phyloP scores from a whole-genome alignment of 441 rosid species.

The Aleurites moluccanus region DNA sequence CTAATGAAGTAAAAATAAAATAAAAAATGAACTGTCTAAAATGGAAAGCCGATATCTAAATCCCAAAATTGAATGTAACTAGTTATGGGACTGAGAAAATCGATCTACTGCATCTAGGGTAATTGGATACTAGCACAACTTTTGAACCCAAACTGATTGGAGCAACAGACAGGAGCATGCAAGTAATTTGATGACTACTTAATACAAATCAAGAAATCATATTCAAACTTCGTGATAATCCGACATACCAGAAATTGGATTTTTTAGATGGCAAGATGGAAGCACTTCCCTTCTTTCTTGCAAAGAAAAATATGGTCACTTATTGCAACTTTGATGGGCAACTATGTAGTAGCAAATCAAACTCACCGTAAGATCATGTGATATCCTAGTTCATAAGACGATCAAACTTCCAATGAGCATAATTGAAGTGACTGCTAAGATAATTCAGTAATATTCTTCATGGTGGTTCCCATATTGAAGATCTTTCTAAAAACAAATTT shows the following conservation, averaged over 20 bases:
- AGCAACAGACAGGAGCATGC: neutral
- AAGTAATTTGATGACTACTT: neutral
- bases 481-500: neutral
- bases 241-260: neutral
- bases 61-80: too few relatives aligned
- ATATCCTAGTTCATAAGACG: neutral
- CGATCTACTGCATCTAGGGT: neutral
- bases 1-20: too few relatives aligned
- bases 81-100: too few relatives aligned
- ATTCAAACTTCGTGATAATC: neutral
- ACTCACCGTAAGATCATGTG: conserved; percentile 8
- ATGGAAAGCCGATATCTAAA: too few relatives aligned
- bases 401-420: neutral
- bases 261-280: neutral
- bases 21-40: too few relatives aligned
- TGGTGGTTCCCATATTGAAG: neutral
- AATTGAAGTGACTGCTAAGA: neutral
- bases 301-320: neutral
- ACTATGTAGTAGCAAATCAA: neutral
- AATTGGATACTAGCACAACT: neutral
- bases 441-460: neutral
- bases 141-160: neutral
- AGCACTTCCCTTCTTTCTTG: neutral
- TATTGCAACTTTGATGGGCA: neutral
- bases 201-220: neutral